Conservation (phyloP, 345 rosid species). For the Rhizophora mangle region DNA sequence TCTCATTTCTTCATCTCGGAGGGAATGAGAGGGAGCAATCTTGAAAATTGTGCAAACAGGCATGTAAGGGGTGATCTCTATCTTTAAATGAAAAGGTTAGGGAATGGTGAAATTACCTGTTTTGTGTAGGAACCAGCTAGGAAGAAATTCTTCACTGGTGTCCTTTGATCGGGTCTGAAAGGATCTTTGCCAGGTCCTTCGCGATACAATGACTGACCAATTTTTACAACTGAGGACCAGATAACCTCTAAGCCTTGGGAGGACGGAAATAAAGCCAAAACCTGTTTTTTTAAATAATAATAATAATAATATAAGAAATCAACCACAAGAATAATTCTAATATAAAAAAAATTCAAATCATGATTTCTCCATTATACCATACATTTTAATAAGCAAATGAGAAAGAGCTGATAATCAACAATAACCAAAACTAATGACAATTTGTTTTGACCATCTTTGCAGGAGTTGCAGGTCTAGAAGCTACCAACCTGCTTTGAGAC, state of each 20-base stretch:
- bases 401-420: background rate
- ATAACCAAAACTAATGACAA: background rate
- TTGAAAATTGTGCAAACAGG: background rate
- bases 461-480: background rate
- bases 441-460: background rate
- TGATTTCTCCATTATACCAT: background rate
- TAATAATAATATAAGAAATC: background rate
- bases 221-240: slow-evolving; percentile 97
- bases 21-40: too few species aligned
- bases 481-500: slow-evolving; percentile 74
- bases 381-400: background rate
- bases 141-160: slow-evolving; percentile 87
- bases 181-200: slow-evolving; percentile 98
- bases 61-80: background rate
- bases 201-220: slow-evolving; percentile 88
- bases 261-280: slow-evolving; percentile 74
- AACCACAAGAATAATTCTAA: background rate
- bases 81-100: background rate
- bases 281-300: slow-evolving; percentile 49
- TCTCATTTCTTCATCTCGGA: too few species aligned
- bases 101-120: slow-evolving; percentile 52
- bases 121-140: slow-evolving; percentile 95
- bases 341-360: too few species aligned
- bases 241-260: slow-evolving; percentile 76
- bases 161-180: slow-evolving; percentile 93